phyloP scores from a whole-genome alignment of 805 yeast genomes.

The Candida arabinofermentans region DNA sequence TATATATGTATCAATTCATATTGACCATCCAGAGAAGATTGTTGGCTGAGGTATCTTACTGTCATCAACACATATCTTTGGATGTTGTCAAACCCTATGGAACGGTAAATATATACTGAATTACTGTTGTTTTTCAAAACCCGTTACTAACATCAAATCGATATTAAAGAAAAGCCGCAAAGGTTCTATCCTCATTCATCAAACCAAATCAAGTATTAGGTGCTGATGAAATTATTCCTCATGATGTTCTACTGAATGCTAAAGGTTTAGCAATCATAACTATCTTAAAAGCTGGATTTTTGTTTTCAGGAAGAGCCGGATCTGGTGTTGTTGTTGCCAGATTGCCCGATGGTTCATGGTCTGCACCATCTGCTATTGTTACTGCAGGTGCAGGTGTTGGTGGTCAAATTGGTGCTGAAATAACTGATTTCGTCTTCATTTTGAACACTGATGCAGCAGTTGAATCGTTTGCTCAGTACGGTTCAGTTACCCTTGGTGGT shows the following conservation, averaged over 20 bases:
- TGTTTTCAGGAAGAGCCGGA: constrained; percentile 96
- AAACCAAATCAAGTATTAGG: constrained; percentile 94
- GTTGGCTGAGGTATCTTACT: too few relatives aligned
- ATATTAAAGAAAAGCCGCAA: constrained; percentile 76
- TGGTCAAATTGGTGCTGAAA: constrained; percentile 94
- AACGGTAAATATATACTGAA: neutral
- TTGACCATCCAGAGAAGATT: too few relatives aligned
- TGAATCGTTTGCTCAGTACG: constrained; percentile 87
- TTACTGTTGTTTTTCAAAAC: neutral
- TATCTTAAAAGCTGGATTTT: constrained; percentile 94
- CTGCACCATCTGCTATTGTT: constrained; percentile 92
- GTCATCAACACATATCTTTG: neutral
- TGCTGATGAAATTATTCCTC: constrained; percentile 86
- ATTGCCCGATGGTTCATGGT: constrained; percentile 93
- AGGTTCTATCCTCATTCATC: constrained; percentile 80
- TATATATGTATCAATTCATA: too few relatives aligned
- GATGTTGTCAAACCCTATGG: neutral
- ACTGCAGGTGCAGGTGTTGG: constrained; percentile 99
- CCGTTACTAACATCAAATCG: neutral
- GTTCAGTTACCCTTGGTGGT: constrained; percentile 93
- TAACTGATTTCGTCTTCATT: constrained; percentile 94
- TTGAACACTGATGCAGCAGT: constrained; percentile 86
- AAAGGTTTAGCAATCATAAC: constrained; percentile 90
- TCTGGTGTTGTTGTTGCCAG: constrained; percentile 94
- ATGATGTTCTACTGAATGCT: constrained; percentile 79